Percentiles rank a stretch among this genome's conserved stretches.
Evolutionary conservation across 805 yeast genomes (phyloP).

Genomic region (Zygosaccharomyces lentus): DNA sequence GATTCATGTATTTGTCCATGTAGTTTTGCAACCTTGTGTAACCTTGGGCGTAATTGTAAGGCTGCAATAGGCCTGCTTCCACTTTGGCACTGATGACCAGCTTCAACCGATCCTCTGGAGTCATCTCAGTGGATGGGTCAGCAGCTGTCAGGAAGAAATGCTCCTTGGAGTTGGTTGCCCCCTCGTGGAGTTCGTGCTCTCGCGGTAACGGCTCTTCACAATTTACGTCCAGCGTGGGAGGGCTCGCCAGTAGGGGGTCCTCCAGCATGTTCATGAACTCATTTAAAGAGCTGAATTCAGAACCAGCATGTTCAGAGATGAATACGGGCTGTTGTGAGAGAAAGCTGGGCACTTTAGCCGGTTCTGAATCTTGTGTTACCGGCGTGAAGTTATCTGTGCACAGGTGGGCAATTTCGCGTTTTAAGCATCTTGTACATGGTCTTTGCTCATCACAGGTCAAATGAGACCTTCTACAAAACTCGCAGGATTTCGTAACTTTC

Average conservation of each 20-base stretch:
- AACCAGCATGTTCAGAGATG: slow-evolving; percentile 87
- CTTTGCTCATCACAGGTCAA: slow-evolving; percentile 83
- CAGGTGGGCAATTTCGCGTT: slow-evolving; percentile 81
- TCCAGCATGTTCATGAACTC: slow-evolving; percentile 88
- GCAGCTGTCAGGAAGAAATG: slow-evolving; percentile 95
- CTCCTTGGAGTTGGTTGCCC: slow-evolving; percentile 74
- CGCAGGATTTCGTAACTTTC: slow-evolving; percentile 54
- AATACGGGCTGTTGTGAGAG: slow-evolving; percentile 66
- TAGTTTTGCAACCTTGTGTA: slow-evolving; percentile 84
- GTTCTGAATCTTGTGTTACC: slow-evolving; percentile 36
- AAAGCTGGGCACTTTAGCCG: slow-evolving; percentile 14
- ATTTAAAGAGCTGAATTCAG: slow-evolving; percentile 84
- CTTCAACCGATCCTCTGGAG: slow-evolving; percentile 88
- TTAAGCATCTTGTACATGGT: slow-evolving; percentile 72
- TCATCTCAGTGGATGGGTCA: slow-evolving; percentile 89
- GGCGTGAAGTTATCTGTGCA: slow-evolving; percentile 59
- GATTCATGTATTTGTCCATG: slow-evolving; percentile 90
- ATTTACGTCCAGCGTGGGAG: neutral
- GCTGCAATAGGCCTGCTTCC: slow-evolving; percentile 88
- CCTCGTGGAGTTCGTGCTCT: neutral
- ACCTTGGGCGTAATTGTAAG: slow-evolving; percentile 91
- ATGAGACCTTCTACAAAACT: slow-evolving; percentile 88
- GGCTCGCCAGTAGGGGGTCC: slow-evolving; percentile 50
- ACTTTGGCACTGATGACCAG: slow-evolving; percentile 92
- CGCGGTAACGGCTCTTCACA: neutral